A percentile compares a stretch with the other conserved stretches of the same genome.
These are phyloP conservation scores for Fusarium musae DNA, from an alignment of 2,329 filamentous ascomycete genomes.

Conservation along the genomic window DNA sequence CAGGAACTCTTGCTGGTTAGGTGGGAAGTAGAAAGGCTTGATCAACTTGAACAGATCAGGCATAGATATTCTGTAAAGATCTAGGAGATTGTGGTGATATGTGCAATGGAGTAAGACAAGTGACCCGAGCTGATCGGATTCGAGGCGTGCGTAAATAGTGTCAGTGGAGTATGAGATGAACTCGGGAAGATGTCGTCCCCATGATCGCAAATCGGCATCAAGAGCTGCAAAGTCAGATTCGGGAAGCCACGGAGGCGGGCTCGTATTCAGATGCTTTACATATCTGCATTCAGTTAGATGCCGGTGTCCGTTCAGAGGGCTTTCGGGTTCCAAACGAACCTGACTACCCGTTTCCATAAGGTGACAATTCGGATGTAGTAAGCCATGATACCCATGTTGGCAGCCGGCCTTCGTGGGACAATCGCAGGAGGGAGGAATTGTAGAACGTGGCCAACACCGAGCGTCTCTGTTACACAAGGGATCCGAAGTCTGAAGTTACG, in stretches of 20 bases:
- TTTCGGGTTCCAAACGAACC: slow-evolving; percentile 42
- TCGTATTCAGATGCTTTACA: slow-evolving; percentile 54
- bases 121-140: slow-evolving; percentile 59
- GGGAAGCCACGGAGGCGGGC: slow-evolving; percentile 55
- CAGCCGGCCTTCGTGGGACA: slow-evolving; percentile 53
- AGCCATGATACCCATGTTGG: slow-evolving; percentile 58
- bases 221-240: slow-evolving; percentile 57
- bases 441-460: slow-evolving; percentile 54
- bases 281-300: slow-evolving; percentile 47
- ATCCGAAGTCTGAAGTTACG: slow-evolving; percentile 56
- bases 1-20: slow-evolving; percentile 52
- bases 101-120: slow-evolving; percentile 59
- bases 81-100: slow-evolving; percentile 58
- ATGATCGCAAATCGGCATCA: slow-evolving; percentile 53
- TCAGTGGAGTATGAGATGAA: slow-evolving; percentile 57
- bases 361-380: slow-evolving; percentile 56
- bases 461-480: slow-evolving; percentile 53
- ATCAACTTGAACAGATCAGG: slow-evolving; percentile 57
- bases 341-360: slow-evolving; percentile 54
- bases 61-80: slow-evolving; percentile 59
- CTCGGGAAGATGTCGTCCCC: slow-evolving; percentile 56
- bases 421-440: slow-evolving; percentile 54
- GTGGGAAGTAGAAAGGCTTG: slow-evolving; percentile 53
- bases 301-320: background rate
- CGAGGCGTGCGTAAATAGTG: slow-evolving; percentile 58